phyloP scores from a whole-genome alignment of 805 yeast species.

The Komagataella mondaviorum region DNA sequence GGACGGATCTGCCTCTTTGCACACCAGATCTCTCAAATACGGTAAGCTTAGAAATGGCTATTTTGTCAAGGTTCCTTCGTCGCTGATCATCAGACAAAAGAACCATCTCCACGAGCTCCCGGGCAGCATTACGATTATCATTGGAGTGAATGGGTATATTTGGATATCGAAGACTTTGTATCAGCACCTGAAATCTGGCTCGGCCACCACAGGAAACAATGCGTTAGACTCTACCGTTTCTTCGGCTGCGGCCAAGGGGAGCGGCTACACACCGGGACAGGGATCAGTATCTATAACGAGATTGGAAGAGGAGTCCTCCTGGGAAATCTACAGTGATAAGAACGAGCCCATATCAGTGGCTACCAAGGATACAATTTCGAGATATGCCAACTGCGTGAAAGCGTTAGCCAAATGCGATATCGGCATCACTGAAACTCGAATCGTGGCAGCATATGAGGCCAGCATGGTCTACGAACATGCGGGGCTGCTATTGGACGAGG shows the following conservation, averaged over 20 bases:
- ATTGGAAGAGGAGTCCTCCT: constrained; percentile 74
- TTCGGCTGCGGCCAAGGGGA: constrained; percentile 14
- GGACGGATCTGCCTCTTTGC: constrained; percentile 89
- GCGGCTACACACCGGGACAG: constrained; percentile 36
- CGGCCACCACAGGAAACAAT: constrained; percentile 6
- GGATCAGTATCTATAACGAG: constrained; percentile 66
- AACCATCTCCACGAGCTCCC: constrained; percentile 84
- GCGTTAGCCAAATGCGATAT: constrained; percentile 77
- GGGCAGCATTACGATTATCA: constrained; percentile 80
- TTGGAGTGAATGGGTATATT: constrained; percentile 91
- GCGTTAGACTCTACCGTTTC: constrained; percentile 7
- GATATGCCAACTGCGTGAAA: constrained; percentile 75
- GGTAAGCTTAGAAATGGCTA: constrained; percentile 92
- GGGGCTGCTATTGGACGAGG: constrained; percentile 62
- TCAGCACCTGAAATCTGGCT: not conserved
- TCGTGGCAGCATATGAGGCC: constrained; percentile 77
- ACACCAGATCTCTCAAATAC: constrained; percentile 88
- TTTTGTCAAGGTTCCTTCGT: constrained; percentile 68
- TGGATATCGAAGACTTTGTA: constrained; percentile 70
- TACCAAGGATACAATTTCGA: constrained; percentile 59
- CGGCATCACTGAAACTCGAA: constrained; percentile 74
- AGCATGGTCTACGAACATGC: constrained; percentile 63
- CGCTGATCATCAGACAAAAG: constrained; percentile 72
- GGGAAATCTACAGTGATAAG: constrained; percentile 89
- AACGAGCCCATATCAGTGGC: constrained; percentile 60